Percentiles rank a stretch among this genome's conserved stretches.
Evolutionary conservation across 495 filamentous ascomycete genomes (phyloP).

Genomic region (Aspergillus kassunensis): DNA sequence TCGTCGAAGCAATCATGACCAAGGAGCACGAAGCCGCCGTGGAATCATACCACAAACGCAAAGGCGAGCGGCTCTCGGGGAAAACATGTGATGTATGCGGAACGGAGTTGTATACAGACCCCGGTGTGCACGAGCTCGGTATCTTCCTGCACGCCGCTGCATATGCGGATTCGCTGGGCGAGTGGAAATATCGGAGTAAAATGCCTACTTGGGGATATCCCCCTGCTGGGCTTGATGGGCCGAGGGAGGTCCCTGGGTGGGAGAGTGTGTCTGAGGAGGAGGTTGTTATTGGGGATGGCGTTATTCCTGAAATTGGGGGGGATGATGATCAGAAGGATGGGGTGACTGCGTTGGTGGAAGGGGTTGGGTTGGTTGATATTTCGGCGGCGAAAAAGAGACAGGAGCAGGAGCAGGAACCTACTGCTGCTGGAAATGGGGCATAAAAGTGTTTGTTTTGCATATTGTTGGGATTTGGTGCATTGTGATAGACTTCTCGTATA

Average conservation of each 20-base stretch:
- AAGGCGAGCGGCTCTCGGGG: conserved; percentile 88
- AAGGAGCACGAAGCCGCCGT: conserved; percentile 79
- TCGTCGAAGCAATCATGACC: conserved; percentile 42
- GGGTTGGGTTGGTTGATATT: conserved; percentile 22
- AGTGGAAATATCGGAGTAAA: conserved; percentile 81
- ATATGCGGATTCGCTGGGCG: conserved; percentile 75
- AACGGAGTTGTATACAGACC: conserved; percentile 89
- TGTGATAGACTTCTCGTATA: neutral
- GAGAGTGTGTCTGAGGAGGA: conserved; percentile 32
- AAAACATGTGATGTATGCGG: conserved; percentile 73
- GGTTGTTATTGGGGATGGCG: conserved; percentile 24
- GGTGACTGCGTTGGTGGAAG: conserved; percentile 16
- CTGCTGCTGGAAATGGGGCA: conserved; percentile 48
- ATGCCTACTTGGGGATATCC: conserved; percentile 85
- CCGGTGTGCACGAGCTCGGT: conserved; percentile 80
- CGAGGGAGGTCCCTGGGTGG: conserved; percentile 49
- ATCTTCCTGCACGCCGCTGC: conserved; percentile 89
- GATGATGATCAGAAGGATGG: neutral
- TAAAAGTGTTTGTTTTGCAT: conserved; percentile 73
- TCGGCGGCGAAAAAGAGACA: conserved; percentile 29
- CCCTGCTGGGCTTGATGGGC: conserved; percentile 57
- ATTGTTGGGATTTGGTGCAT: conserved; percentile 43
- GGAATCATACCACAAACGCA: conserved; percentile 70
- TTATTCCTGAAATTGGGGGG: neutral
- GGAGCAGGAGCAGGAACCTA: conserved; percentile 75